Conservation (phyloP, 345 rosid species). For the Corymbia maculata region DNA sequence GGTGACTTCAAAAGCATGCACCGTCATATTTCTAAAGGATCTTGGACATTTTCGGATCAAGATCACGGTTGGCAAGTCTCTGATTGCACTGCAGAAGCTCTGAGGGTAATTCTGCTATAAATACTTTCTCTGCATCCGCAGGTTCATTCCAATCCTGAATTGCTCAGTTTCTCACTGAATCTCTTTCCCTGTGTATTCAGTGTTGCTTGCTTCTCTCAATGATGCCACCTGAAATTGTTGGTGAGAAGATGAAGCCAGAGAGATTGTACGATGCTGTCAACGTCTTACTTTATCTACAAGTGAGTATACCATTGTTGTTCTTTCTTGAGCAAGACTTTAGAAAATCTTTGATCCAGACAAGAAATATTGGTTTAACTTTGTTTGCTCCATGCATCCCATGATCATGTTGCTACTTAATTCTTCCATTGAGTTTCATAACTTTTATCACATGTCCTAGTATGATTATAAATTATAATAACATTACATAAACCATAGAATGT, state of each 20-base stretch:
- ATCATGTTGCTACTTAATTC: no score
- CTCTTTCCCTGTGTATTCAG: background rate
- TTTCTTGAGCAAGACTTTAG: no score
- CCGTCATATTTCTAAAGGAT: conserved; percentile 36
- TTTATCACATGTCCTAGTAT: no score
- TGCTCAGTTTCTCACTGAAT: background rate
- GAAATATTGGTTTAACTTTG: no score
- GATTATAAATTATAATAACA: no score
- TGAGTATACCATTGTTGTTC: background rate
- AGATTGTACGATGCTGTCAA: conserved; percentile 39
- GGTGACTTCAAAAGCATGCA: conserved; percentile 24
- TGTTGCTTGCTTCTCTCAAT: conserved; percentile 29
- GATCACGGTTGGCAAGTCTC: conserved; percentile 46
- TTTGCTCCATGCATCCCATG: no score
- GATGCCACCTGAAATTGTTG: conserved; percentile 37
- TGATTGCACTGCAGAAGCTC: conserved; percentile 32
- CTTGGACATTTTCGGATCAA: conserved; percentile 37
- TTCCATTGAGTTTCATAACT: background rate
- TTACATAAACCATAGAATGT: background rate
- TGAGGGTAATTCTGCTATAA: conserved; percentile 7
- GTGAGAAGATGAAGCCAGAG: conserved; percentile 29
- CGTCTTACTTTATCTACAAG: conserved; percentile 38
- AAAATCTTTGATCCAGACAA: no score
- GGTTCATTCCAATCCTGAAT: background rate
- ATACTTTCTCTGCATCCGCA: background rate